Percentiles rank a stretch among this genome's conserved stretches.
These are phyloP conservation scores for Chaetomidium leptoderma DNA, from an alignment of 495 filamentous ascomycete species.

Conservation along the genomic window DNA sequence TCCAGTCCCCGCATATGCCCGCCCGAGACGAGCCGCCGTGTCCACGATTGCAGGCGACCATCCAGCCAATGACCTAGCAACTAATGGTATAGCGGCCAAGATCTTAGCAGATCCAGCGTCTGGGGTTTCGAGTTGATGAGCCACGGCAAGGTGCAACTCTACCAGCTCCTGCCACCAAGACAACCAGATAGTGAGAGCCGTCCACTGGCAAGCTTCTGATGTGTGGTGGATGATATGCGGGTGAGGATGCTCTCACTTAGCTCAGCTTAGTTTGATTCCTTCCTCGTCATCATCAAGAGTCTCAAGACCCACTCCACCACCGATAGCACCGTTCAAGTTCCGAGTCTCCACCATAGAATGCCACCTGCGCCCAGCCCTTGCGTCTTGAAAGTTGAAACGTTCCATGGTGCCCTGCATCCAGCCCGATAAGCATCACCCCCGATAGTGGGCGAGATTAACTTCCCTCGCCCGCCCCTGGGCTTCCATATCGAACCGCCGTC, in stretches of 20 bases:
- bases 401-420: not conserved
- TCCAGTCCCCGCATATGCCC: too few species aligned
- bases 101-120: not conserved
- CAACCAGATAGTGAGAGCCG: too few species aligned
- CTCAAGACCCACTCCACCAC: too few species aligned
- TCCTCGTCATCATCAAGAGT: too few species aligned
- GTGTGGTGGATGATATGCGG: too few species aligned
- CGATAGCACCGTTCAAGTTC: too few species aligned
- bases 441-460: constrained; percentile 1
- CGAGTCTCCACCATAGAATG: not conserved
- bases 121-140: not conserved
- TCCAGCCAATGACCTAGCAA: not conserved
- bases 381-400: not conserved
- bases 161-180: too few species aligned
- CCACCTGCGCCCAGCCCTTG: not conserved
- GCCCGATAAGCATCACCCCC: not conserved
- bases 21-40: not conserved
- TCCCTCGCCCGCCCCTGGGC: not conserved
- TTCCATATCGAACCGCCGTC: not conserved
- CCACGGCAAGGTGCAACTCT: not conserved
- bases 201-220: too few species aligned
- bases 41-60: not conserved
- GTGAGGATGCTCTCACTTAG: too few species aligned
- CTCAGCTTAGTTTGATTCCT: too few species aligned
- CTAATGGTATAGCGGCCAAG: not conserved